phyloP scores from a whole-genome alignment of 75 land plant genomes.

The Pinus tabuliformis region DNA sequence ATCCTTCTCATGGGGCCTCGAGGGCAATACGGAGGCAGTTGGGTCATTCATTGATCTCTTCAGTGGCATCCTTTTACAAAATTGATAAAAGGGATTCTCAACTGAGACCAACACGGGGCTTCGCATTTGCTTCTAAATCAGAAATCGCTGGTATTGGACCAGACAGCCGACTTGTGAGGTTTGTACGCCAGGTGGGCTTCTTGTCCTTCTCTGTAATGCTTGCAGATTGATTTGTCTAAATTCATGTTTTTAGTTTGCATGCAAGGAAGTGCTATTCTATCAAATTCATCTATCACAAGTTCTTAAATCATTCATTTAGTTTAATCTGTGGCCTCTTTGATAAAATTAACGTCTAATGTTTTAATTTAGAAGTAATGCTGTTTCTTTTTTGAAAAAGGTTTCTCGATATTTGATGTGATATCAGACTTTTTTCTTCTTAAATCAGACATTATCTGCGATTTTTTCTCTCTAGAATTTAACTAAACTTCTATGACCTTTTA shows the following conservation, averaged over 20 bases:
- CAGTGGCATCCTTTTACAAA: conserved; percentile 79
- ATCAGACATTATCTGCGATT: background rate
- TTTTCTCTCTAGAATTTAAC: background rate
- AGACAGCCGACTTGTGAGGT: conserved; percentile 68
- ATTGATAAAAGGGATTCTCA: conserved; percentile 76
- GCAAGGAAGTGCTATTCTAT: background rate
- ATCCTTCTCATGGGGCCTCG: conserved; percentile 82
- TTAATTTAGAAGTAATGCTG: background rate
- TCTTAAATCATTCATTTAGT: background rate
- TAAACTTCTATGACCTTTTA: background rate
- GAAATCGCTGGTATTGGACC: conserved; percentile 86
- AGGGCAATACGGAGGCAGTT: conserved; percentile 70
- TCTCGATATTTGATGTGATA: no score
- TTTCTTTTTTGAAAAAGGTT: background rate
- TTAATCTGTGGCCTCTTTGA: background rate
- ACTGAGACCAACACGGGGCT: conserved; percentile 80
- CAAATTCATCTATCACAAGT: background rate
- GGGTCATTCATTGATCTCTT: conserved; percentile 82
- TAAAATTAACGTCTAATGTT: background rate
- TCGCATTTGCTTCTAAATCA: conserved; percentile 68
- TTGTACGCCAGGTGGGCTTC: conserved; percentile 76
- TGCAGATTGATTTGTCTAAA: background rate
- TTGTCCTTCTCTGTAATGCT: background rate
- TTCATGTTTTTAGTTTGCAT: background rate
- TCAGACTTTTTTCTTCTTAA: background rate